A percentile compares a stretch with the other conserved stretches of the same genome.
Conservation (phyloP, 176 grass and related monocot species). For the Hordeum marinum region DNA sequence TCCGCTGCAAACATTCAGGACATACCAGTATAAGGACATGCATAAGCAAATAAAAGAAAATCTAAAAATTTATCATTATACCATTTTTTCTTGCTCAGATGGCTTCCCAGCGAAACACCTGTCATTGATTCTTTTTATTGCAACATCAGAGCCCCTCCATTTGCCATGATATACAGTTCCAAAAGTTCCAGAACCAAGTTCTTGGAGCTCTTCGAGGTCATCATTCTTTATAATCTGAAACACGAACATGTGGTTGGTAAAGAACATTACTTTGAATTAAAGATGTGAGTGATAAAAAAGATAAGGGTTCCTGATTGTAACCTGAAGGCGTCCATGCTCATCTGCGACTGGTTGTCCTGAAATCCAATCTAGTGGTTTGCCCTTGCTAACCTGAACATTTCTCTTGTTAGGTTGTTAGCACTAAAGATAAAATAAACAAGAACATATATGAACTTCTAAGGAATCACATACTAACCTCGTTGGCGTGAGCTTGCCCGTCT, state of each 20-base stretch:
- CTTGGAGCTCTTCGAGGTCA: slow-evolving; percentile 90
- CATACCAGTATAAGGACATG: slow-evolving; percentile 1
- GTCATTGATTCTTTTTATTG: slow-evolving; percentile 94
- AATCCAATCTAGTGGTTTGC: slow-evolving; percentile 45
- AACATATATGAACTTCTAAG: not conserved
- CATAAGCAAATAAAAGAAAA: not conserved
- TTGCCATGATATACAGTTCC: slow-evolving; percentile 99
- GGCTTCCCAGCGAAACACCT: slow-evolving; percentile 89
- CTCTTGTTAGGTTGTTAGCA: slow-evolving; percentile 32
- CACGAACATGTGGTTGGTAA: slow-evolving; percentile 1
- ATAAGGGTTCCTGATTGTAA: slow-evolving; percentile 32
- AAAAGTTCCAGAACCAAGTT: slow-evolving; percentile 96
- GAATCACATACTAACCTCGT: slow-evolving; percentile 51
- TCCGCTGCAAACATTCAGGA: slow-evolving; percentile 46
- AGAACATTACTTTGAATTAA: slow-evolving; percentile 7
- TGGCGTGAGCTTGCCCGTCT: slow-evolving; percentile 39
- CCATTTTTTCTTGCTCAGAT: slow-evolving; percentile 95
- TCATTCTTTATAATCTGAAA: slow-evolving; percentile 95
- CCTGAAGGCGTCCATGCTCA: slow-evolving; percentile 80
- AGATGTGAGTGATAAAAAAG: not conserved
- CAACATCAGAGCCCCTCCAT: slow-evolving; percentile 98
- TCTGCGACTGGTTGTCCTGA: slow-evolving; percentile 54
- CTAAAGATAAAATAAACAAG: slow-evolving; percentile 18
- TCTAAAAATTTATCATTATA: slow-evolving; percentile 19
- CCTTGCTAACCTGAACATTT: slow-evolving; percentile 47